Base-by-base conservation (phyloP, 768 basidiomycete species). In the Cubamyces lactineus region DNA sequence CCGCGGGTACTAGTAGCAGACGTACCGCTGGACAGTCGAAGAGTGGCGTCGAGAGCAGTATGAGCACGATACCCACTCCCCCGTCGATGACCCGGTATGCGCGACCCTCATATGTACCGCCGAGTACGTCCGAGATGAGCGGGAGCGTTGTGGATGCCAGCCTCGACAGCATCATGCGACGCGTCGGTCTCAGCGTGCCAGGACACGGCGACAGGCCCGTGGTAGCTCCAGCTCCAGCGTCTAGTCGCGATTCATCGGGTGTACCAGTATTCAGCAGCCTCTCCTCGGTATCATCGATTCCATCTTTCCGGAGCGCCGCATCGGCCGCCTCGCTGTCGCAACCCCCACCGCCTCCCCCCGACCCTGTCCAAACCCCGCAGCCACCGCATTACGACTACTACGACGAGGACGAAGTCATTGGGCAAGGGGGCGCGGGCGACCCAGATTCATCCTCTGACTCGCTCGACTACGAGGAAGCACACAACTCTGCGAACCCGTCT, bases 61-160 rank as follows among this genome's bases (percentile, higher is more conserved):
- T 86, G 80, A 88, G 86, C 73, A 85, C 85, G 15, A 80, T 89
- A 55, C 82, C 86, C 1, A 85, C 86, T 1, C 87, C 88, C 6
- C 90, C 89, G 26, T 90, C 89, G 0, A 76, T 92, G 15, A 84
- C 87, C 15, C 79, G 84, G n/a, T 91, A 91, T 67, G 77, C 73
- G n/a, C 77, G 78, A 8, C 74, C 75, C 43, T 73, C 77, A n/a
- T 70, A 76, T 59, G 70, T 72, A 15, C 43, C 61, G 41, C 66
- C 66, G 24, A 21, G 63, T 0, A 53, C 55, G 8, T 50, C 63
- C 2, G 69, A 68, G 21, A 78, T 72, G 13, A 82, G 77, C 60
- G 76, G 76, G 45, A 86, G 77, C 63, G 74, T 81, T 16, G 77
- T 77, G 1, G 86, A 88, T 64, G 73, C 82, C 2, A 88, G 84